phyloP scores from a whole-genome alignment of 768 basidiomycete species.

The Paxillus rubicundulus region DNA sequence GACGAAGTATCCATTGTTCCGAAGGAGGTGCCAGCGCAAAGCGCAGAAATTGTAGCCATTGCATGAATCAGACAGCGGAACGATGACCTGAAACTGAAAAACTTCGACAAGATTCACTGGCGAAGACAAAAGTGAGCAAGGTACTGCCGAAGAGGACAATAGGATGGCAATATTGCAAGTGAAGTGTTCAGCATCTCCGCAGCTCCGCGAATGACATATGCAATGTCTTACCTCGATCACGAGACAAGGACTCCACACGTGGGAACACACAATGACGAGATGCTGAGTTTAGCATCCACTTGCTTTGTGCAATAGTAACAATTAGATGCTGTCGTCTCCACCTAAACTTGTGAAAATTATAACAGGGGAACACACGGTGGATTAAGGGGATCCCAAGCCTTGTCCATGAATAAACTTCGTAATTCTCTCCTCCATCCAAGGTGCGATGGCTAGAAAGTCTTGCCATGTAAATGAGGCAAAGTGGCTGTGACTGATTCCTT shows the following conservation, averaged over 20 bases:
- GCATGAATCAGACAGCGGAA: background rate
- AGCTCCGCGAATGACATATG: constrained; percentile 17
- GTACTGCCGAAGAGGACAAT: constrained; percentile 24
- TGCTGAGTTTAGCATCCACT: background rate
- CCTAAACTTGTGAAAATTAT: background rate
- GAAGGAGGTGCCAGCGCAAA: background rate
- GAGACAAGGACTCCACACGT: constrained; percentile 12
- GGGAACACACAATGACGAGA: constrained; percentile 13
- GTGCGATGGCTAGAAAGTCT: constrained; percentile 70
- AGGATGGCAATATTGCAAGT: constrained; percentile 4
- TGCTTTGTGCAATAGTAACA: background rate
- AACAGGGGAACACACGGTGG: background rate
- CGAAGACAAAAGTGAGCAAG: constrained; percentile 23
- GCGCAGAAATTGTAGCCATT: background rate
- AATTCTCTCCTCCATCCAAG: constrained; percentile 72
- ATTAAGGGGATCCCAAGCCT: constrained; percentile 57
- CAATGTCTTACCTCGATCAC: constrained; percentile 34
- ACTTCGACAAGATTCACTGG: constrained; percentile 3
- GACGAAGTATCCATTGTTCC: constrained; percentile 23
- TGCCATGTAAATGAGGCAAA: constrained; percentile 70
- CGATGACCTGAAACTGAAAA: constrained; percentile 9
- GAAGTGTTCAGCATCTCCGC: constrained; percentile 3
- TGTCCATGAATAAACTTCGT: constrained; percentile 65
- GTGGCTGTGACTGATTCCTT: constrained; percentile 49
- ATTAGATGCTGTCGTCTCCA: background rate